phyloP scores from a whole-genome alignment of 306 rosid genomes.

The Gastrolobium bilobum region DNA sequence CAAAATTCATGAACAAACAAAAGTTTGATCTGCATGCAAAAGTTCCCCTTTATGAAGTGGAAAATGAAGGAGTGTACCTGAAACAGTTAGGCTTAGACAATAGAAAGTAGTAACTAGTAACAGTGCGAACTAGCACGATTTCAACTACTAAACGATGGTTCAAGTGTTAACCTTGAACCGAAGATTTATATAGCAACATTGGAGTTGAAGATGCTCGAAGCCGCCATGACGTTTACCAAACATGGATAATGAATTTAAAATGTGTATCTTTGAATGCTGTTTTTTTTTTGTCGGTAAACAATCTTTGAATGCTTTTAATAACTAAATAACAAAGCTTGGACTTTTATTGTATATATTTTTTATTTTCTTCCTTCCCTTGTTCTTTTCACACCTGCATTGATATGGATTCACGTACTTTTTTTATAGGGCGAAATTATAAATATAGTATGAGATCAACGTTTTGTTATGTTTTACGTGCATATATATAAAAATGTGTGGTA shows the following conservation, averaged over 20 bases:
- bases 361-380: too few relatives aligned
- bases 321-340: too few relatives aligned
- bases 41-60: not conserved
- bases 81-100: not conserved
- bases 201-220: constrained; percentile 11
- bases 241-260: not conserved
- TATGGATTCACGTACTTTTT: too few relatives aligned
- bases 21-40: not conserved
- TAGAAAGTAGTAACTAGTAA: not conserved
- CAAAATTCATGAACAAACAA: constrained; percentile 5
- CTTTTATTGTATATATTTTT: too few relatives aligned
- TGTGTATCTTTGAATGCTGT: too few relatives aligned
- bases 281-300: too few relatives aligned
- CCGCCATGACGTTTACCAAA: constrained; percentile 42
- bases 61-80: constrained; percentile 29
- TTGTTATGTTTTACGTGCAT: too few relatives aligned
- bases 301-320: too few relatives aligned
- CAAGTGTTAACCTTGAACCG: constrained; percentile 2
- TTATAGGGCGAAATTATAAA: too few relatives aligned
- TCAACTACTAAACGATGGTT: constrained; percentile 2
- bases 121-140: not conserved
- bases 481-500: too few relatives aligned
- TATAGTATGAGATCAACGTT: too few relatives aligned
- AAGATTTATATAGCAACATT: constrained; percentile 3
- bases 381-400: too few relatives aligned